A percentile compares a stretch with the other conserved stretches of the same genome.
phyloP scores from a whole-genome alignment of 2,329 filamentous ascomycete species.

The Xylaria sp. region DNA sequence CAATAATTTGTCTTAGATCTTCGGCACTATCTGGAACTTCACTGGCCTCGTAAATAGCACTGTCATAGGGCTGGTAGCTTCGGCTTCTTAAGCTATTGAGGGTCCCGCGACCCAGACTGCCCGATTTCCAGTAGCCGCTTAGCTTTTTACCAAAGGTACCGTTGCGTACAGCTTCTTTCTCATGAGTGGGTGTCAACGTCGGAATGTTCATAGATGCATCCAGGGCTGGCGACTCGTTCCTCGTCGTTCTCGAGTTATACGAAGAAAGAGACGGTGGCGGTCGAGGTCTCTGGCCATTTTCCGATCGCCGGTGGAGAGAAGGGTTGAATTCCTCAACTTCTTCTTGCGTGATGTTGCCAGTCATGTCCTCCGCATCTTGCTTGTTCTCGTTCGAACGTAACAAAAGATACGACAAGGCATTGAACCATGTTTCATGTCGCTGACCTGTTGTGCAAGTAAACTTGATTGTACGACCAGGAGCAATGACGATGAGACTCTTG shows the following conservation, averaged over 20 bases:
- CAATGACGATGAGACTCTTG: slow-evolving; percentile 91
- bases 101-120: slow-evolving; percentile 55
- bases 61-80: slow-evolving; percentile 56
- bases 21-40: slow-evolving; percentile 81
- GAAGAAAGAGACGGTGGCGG: slow-evolving; percentile 77
- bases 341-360: slow-evolving; percentile 66
- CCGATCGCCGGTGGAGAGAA: slow-evolving; percentile 55
- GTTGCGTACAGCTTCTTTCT: slow-evolving; percentile 48
- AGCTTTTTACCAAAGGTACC: slow-evolving; percentile 65
- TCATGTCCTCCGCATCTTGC: slow-evolving; percentile 68
- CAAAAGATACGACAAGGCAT: slow-evolving; percentile 91
- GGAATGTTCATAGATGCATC: slow-evolving; percentile 63
- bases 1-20: slow-evolving; percentile 82
- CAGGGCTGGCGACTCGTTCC: slow-evolving; percentile 69
- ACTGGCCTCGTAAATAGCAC: slow-evolving; percentile 67
- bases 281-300: slow-evolving; percentile 60
- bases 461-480: slow-evolving; percentile 87
- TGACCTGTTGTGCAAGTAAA: slow-evolving; percentile 95
- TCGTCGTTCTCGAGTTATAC: slow-evolving; percentile 78
- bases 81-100: slow-evolving; percentile 66
- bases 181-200: slow-evolving; percentile 64
- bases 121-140: slow-evolving; percentile 68
- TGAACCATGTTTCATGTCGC: slow-evolving; percentile 98
- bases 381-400: slow-evolving; percentile 77
- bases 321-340: slow-evolving; percentile 87